These are phyloP conservation scores for Kazachstania bromeliacearum DNA, from an alignment of 805 yeast genomes.

Conservation along the genomic window DNA sequence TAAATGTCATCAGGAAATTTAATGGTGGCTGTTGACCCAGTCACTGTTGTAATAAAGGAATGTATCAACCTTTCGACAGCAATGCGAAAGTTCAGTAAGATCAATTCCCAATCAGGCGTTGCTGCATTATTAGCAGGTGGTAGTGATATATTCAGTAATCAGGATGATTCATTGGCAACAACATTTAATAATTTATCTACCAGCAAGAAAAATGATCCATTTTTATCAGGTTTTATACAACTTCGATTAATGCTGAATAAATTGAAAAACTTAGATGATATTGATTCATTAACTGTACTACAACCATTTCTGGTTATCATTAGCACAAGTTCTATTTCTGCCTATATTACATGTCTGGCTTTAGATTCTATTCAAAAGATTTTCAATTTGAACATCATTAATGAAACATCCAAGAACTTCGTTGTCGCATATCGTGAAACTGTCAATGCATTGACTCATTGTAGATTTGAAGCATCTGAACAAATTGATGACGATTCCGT, in stretches of 20 bases:
- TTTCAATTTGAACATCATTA: slow-evolving; percentile 59
- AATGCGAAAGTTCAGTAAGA: slow-evolving; percentile 78
- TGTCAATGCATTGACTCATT: slow-evolving; percentile 67
- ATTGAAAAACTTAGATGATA: slow-evolving; percentile 39
- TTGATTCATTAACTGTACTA: slow-evolving; percentile 64
- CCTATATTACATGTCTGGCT: slow-evolving; percentile 75
- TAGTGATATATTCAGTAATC: slow-evolving; percentile 40
- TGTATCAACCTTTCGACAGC: slow-evolving; percentile 79
- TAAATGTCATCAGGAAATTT: too few species aligned
- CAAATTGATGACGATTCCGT: slow-evolving; percentile 89
- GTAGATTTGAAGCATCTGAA: slow-evolving; percentile 92
- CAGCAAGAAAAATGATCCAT: slow-evolving; percentile 39
- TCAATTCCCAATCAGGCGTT: slow-evolving; percentile 56
- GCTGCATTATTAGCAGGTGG: slow-evolving; percentile 76
- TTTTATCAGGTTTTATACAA: slow-evolving; percentile 71
- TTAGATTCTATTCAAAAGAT: slow-evolving; percentile 67
- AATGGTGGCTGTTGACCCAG: slow-evolving; percentile 60
- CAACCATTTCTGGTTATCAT: slow-evolving; percentile 83
- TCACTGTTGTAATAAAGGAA: slow-evolving; percentile 78
- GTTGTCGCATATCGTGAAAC: slow-evolving; percentile 41
- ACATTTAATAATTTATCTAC: slow-evolving; percentile 26
- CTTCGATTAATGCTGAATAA: slow-evolving; percentile 62
- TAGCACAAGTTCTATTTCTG: slow-evolving; percentile 77
- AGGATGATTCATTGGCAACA: slow-evolving; percentile 32
- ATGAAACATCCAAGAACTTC: slow-evolving; percentile 47